Evolutionary conservation across 2,329 filamentous ascomycete genomes (phyloP), one percentile per base, ranked within the genome.

Genomic region (Orbilia javanica): DNA sequence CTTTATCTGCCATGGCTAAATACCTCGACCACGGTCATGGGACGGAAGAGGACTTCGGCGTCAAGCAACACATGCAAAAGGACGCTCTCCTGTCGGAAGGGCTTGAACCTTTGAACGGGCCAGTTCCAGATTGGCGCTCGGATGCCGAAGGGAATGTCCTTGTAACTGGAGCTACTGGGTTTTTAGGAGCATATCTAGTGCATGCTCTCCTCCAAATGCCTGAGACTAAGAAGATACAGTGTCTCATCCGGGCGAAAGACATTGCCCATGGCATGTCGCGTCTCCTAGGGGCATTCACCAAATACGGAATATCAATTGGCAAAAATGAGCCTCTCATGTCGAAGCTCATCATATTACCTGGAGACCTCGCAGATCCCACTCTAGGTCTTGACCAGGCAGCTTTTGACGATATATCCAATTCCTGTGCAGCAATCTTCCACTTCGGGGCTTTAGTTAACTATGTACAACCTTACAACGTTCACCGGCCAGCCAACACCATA

Each of bases 181-280:
- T 65, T 34, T 11, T 65, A 11, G 62, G 62, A 20, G 62, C 42
- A 10, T 65, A 65, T 20, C 39, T 65, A 31, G 42, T 65, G 20
- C 20, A 50, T 22, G 62, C 62, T 15, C 62, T 65, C 31, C 42
- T 65, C 25, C 62, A 50, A 65, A 65, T 65, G 62, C 62, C 62
- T 4, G 42, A 65, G 20, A 25, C 42, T 8, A 65, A 46, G 62
- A 65, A 20, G 44, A 20, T 65, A 25, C 62, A 48, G 18, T 65
- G 62, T 22, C 39, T 65, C 7, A 42, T 65, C 22, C 62, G 62
- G 20, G 62, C 62, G 25, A 65, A 65, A 31, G 10, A 50, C 15
- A 8, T 22, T 18, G 42, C 22, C n/a, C 62, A 65, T 18, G 62
- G 62, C 15, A 27, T 65, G 44, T 65, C 62, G n/a, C 62, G 62